Conservation (phyloP, 2,329 filamentous ascomycete genomes). For the Claviceps sp. region DNA sequence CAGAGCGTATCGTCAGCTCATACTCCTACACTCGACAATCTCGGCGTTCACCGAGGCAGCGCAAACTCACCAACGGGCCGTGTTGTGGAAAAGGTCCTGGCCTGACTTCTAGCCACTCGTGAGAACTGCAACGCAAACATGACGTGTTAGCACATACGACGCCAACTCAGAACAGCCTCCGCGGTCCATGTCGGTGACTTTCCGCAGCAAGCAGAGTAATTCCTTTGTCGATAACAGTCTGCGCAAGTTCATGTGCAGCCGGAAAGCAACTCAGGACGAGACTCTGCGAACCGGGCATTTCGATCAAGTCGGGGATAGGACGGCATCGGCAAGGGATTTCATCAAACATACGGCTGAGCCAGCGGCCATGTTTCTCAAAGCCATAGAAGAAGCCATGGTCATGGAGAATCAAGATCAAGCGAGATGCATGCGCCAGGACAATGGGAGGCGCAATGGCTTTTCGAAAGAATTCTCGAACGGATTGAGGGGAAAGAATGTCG, state of each 20-base stretch:
- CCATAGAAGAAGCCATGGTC: slow-evolving; percentile 49
- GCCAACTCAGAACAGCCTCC: too few species aligned
- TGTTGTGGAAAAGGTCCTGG: slow-evolving; percentile 77
- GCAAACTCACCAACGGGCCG: slow-evolving; percentile 54
- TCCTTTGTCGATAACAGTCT: too few species aligned
- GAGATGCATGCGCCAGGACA: slow-evolving; percentile 18
- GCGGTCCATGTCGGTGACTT: too few species aligned
- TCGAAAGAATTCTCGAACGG: neutral
- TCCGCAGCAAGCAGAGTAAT: too few species aligned
- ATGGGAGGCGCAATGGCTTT: slow-evolving; percentile 4
- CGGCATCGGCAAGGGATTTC: slow-evolving; percentile 1
- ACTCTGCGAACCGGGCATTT: neutral
- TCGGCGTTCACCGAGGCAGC: too few species aligned
- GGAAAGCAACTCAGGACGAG: neutral
- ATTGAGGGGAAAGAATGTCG: neutral
- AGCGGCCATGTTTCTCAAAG: slow-evolving; percentile 46
- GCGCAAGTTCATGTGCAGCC: neutral
- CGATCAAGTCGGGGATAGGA: slow-evolving; percentile 5
- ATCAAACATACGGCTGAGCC: slow-evolving; percentile 38
- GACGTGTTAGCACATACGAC: neutral
- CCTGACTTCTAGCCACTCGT: slow-evolving; percentile 47
- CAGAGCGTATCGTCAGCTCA: neutral
- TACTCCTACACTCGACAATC: neutral
- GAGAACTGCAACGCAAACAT: slow-evolving; percentile 38
- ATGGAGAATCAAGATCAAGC: slow-evolving; percentile 16